phyloP scores from a whole-genome alignment of 2,329 filamentous ascomycete genomes.

The Domatiomyces globalis region DNA sequence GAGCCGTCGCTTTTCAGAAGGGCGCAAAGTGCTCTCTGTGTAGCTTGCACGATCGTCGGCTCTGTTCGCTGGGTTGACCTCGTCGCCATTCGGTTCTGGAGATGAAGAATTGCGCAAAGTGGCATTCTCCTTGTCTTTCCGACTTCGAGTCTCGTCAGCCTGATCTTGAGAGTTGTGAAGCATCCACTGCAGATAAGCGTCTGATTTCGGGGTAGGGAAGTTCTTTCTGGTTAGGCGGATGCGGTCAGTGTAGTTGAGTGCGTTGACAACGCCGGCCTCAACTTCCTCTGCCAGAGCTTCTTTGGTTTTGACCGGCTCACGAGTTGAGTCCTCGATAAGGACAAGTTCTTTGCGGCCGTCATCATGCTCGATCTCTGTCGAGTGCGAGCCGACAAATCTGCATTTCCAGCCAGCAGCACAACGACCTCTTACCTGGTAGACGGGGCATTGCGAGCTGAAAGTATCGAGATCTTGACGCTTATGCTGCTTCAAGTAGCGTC shows the following conservation, averaged over 20 bases:
- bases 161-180: slow-evolving; percentile 42
- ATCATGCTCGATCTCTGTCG: slow-evolving; percentile 58
- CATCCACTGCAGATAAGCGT: slow-evolving; percentile 64
- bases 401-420: slow-evolving; percentile 90
- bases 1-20: slow-evolving; percentile 83
- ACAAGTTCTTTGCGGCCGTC: slow-evolving; percentile 76
- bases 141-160: slow-evolving; percentile 29
- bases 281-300: slow-evolving; percentile 20
- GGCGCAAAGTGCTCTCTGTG: slow-evolving; percentile 70
- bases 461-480: slow-evolving; percentile 67
- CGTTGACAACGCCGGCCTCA: slow-evolving; percentile 58
- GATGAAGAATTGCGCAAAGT: slow-evolving; percentile 15
- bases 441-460: slow-evolving; percentile 64
- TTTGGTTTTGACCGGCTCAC: slow-evolving; percentile 6
- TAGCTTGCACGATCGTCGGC: slow-evolving; percentile 67
- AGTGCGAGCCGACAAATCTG: slow-evolving; percentile 77
- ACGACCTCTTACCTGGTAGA: slow-evolving; percentile 60
- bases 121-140: slow-evolving; percentile 27
- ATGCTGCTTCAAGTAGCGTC: slow-evolving; percentile 69
- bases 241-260: slow-evolving; percentile 56
- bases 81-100: slow-evolving; percentile 21
- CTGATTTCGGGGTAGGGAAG: slow-evolving; percentile 55
- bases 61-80: slow-evolving; percentile 31
- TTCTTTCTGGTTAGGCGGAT: slow-evolving; percentile 61
- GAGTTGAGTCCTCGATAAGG: slow-evolving; percentile 40